phyloP scores from a whole-genome alignment of 2,329 filamentous ascomycete genomes.

The Sporothrix humicola region DNA sequence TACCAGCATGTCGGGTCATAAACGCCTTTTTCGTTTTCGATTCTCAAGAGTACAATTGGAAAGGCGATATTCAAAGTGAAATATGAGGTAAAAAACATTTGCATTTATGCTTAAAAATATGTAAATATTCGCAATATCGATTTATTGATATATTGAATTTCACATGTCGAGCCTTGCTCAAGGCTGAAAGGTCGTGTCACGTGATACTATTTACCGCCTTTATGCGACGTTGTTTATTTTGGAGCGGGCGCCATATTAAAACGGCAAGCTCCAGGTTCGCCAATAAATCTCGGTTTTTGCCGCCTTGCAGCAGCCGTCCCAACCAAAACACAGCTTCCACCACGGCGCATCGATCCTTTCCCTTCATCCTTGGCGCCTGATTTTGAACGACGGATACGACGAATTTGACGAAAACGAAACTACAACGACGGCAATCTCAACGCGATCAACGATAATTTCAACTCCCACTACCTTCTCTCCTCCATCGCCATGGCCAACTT shows the following conservation, averaged over 20 bases:
- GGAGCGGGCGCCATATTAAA: background rate
- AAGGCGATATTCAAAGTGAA: too few species aligned
- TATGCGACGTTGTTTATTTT: constrained; percentile 1
- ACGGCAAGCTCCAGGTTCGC: background rate
- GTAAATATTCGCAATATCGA: too few species aligned
- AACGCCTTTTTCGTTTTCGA: too few species aligned
- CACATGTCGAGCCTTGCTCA: background rate
- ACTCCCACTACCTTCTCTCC: background rate
- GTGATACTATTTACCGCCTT: background rate
- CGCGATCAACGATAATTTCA: background rate
- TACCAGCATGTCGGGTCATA: background rate
- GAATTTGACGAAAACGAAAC: background rate
- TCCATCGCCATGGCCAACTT: constrained; percentile 61
- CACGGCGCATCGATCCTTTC: background rate
- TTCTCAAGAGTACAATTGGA: too few species aligned
- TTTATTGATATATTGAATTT: background rate
- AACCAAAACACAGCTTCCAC: background rate
- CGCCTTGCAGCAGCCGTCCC: constrained; percentile 16
- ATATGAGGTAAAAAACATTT: too few species aligned
- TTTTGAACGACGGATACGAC: background rate
- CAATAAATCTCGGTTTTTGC: constrained; percentile 20
- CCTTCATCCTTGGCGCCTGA: background rate
- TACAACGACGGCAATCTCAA: background rate
- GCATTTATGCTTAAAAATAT: too few species aligned
- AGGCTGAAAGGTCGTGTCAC: background rate